Evolutionary conservation across 805 yeast species (phyloP), one percentile per base, ranked within the genome.

Genomic region (Aciculoconidium aculeatum): DNA sequence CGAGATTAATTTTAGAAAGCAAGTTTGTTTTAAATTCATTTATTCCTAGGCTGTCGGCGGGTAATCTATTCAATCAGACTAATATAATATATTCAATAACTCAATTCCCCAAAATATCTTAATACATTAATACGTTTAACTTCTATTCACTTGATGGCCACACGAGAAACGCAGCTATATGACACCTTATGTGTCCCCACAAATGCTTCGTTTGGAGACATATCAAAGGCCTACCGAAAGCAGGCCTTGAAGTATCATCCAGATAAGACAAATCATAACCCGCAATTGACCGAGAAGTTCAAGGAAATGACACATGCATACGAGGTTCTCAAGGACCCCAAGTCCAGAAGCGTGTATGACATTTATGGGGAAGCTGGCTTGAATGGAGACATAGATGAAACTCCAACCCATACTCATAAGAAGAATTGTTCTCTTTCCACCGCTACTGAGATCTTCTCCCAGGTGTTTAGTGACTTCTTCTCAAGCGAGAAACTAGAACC

Each of bases 241-340:
- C 47, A 51, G 31, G 72, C 77, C 3, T 45, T 72, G 27, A 61
- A 61, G 42, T 72, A 65, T 45, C 88, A 80, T 47, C 88, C 88
- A 1, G 88, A 80, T 47, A 72, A 74, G 42, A 72, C 73, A 12
- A 60, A 61, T 33, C 70, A 64, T 37, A 53, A 71, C 11, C 71
- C 70, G 5, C 65, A 57, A 16, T 60, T 71, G 21, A 72, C 75
- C 4, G 67, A 65, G 34, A 58, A 54, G 36, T 83, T 80, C 55
- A 77, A 77, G 53, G 72, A 69, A 30, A 64, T 80, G 22, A 72
- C 79, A 3, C 65, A 67, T 26, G 88, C 90, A 0, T 83, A 83
- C 49, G 80, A 80, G 38, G 60, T 74, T 5, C 56, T 83, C 18
- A 58, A 65, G 20, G 75, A 78, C 46, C 48, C 52, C 1, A 49